Evolutionary conservation across 208 protist species (phyloP).

Genomic region (Leishmania mexicana): DNA sequence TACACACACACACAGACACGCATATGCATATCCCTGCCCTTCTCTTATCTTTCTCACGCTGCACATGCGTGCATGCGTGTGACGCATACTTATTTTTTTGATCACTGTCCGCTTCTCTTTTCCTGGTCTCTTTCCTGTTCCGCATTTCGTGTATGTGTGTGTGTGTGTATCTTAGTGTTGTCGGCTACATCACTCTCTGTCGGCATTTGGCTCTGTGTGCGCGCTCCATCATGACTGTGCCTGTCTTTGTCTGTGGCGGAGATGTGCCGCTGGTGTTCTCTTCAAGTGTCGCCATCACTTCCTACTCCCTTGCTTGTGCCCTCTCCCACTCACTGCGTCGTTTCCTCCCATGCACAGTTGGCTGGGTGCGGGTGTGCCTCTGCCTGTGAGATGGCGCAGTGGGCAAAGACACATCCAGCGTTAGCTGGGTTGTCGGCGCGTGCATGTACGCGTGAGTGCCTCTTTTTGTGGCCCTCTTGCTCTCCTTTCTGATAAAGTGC

Average conservation of each 20-base stretch:
- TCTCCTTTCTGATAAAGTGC: conserved; percentile 1
- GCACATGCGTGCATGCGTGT: background rate
- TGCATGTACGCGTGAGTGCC: conserved; percentile 3
- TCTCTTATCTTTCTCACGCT: background rate
- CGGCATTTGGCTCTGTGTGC: background rate
- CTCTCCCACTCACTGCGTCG: too few species aligned
- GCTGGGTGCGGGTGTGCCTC: background rate
- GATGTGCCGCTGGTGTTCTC: conserved; percentile 1
- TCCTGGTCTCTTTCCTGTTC: background rate
- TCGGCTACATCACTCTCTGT: background rate
- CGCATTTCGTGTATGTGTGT: background rate
- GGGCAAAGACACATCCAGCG: background rate
- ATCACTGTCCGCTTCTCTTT: background rate
- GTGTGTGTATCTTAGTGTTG: background rate
- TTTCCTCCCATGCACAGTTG: background rate
- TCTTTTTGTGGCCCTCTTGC: background rate
- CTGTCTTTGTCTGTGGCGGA: background rate
- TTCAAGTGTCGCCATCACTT: background rate
- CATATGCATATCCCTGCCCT: background rate
- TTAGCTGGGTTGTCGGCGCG: background rate
- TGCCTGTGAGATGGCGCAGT: background rate
- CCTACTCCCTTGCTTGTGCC: background rate
- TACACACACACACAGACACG: background rate
- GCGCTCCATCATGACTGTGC: background rate
- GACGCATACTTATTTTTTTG: background rate